Evolutionary conservation across 495 filamentous ascomycete genomes (phyloP).

Genomic region (Cercophora scortea): DNA sequence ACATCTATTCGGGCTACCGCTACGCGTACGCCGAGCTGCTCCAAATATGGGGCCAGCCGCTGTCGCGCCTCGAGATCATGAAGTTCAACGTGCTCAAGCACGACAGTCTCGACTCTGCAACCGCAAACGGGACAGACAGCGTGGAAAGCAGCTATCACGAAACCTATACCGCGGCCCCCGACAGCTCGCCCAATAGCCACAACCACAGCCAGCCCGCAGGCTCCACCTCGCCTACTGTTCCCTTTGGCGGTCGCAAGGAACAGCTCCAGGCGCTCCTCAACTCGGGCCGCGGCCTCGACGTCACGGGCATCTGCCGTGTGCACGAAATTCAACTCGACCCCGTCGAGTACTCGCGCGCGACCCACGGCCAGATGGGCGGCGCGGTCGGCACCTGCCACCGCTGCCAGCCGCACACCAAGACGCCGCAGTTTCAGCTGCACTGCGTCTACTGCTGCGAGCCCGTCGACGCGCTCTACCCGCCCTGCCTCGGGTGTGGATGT

Average conservation of each 20-base stretch:
- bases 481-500: slow-evolving; percentile 57
- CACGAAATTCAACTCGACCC: slow-evolving; percentile 49
- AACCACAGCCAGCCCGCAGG: slow-evolving; percentile 16
- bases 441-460: slow-evolving; percentile 55
- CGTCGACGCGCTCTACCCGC: slow-evolving; percentile 46
- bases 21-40: slow-evolving; percentile 75
- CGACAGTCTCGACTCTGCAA: slow-evolving; percentile 19
- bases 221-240: slow-evolving; percentile 34
- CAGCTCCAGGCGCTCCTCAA: slow-evolving; percentile 28
- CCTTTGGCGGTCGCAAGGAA: slow-evolving; percentile 37
- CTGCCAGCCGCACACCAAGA: slow-evolving; percentile 38
- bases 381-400: slow-evolving; percentile 46
- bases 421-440: slow-evolving; percentile 42
- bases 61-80: slow-evolving; percentile 69
- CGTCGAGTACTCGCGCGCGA: slow-evolving; percentile 27
- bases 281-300: slow-evolving; percentile 45
- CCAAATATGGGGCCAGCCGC: slow-evolving; percentile 70
- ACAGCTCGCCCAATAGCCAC: neutral
- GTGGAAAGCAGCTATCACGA: slow-evolving; percentile 24
- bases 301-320: slow-evolving; percentile 51
- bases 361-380: slow-evolving; percentile 27
- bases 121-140: slow-evolving; percentile 15
- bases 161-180: slow-evolving; percentile 10
- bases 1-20: slow-evolving; percentile 63
- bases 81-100: slow-evolving; percentile 66